Base-by-base conservation (phyloP, 1,284 basidiomycete species). In the Earliella scabrosa region DNA sequence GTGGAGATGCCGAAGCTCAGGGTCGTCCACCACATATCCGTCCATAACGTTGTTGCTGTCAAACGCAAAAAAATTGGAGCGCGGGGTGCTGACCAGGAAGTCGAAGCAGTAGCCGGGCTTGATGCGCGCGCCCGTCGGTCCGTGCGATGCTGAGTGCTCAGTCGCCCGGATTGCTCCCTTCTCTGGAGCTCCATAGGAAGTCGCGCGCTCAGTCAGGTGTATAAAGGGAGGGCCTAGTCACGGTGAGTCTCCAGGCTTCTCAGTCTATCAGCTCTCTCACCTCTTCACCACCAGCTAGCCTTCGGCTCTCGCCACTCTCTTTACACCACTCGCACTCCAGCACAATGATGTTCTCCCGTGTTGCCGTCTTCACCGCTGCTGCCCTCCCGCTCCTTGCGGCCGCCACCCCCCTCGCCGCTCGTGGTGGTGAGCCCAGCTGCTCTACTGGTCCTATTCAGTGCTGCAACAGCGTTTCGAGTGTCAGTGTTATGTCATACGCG, bases 361-460 rank as follows among this genome's bases (percentile, higher is more conserved):
- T 60, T 34, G 55, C 58, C 21, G 45, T 54, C 35, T 45, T 66
- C 50, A 40, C 55, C 32, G 50, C 65, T 45, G 56, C 54, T 23
- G 60, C 64, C 36, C 60, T 68, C 54, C 60, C 65, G 40, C 36
- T 67, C 56, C 65, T 68, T 67, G 66, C 65, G 67, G 64, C 58
- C 62, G 67, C 67, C 64, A 67, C 61, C 55, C 67, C 67, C 35
- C 60, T 53, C 50, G 60, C 47, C 24, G 51, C 18, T 47, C 59
- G 47, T n/a, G 54, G 38, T 16, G 52, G 34, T 20, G 31, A 16
- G 14, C 45, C 51, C 24, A 35, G 43, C 20, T 70, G 68, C 59
- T 61, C 59, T 3, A 63, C 61, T 18, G 61, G 61, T 11, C 26
- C 58, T 10, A 18, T 63, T 32, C 61, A 63, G 48, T 63, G 61